phyloP scores from a whole-genome alignment of 306 rosid genomes.

The Fragaria vesca region DNA sequence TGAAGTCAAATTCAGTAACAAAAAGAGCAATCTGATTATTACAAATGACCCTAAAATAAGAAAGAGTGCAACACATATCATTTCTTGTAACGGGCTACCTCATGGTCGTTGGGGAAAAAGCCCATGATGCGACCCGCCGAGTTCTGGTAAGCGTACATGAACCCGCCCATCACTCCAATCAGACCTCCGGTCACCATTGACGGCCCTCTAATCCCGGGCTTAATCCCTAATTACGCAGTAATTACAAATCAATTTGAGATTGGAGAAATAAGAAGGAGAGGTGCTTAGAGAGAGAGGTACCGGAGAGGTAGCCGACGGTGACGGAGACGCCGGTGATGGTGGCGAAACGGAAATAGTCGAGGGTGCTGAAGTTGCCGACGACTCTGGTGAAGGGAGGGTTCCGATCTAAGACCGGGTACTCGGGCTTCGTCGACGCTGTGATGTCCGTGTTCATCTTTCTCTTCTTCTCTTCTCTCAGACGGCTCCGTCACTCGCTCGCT shows the following conservation, averaged over 20 bases:
- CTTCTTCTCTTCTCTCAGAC: not conserved
- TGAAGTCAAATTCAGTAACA: not conserved
- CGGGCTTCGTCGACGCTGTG: slow-evolving; percentile 84
- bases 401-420: slow-evolving; percentile 86
- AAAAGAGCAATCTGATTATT: slow-evolving; percentile 6
- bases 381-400: slow-evolving; percentile 91
- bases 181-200: slow-evolving; percentile 96
- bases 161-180: slow-evolving; percentile 89
- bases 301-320: slow-evolving; percentile 94
- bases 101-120: slow-evolving; percentile 83
- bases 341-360: slow-evolving; percentile 81
- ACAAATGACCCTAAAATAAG: slow-evolving; percentile 12
- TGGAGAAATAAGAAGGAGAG: not conserved
- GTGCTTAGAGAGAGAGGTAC: slow-evolving; percentile 17
- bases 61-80: slow-evolving; percentile 17
- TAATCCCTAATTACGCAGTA: slow-evolving; percentile 51
- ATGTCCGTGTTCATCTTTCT: slow-evolving; percentile 83
- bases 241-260: not conserved
- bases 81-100: slow-evolving; percentile 84
- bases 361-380: slow-evolving; percentile 75
- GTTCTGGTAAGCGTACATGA: slow-evolving; percentile 95
- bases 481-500: not conserved
- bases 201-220: slow-evolving; percentile 91
- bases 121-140: slow-evolving; percentile 92
- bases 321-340: slow-evolving; percentile 92